Evolutionary conservation across 805 yeast species (phyloP).

Genomic region (Teunomyces pallodes): DNA sequence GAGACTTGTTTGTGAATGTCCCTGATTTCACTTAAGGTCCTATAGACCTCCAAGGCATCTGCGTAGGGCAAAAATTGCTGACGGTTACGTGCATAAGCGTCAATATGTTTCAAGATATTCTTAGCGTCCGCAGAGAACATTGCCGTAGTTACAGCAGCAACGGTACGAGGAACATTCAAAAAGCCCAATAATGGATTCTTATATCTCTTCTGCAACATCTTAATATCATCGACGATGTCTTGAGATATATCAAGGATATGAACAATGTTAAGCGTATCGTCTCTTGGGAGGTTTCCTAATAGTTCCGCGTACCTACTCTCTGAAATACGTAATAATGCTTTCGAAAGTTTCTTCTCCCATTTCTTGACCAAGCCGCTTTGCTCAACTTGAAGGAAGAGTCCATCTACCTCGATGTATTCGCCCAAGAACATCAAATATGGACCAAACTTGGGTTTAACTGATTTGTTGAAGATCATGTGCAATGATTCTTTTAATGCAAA

Average conservation of each 20-base stretch:
- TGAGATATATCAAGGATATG: conserved; percentile 61
- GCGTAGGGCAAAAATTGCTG: conserved; percentile 42
- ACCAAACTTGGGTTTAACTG: conserved; percentile 56
- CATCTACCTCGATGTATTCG: conserved; percentile 48
- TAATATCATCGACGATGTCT: conserved; percentile 47
- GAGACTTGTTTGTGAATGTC: conserved; percentile 49
- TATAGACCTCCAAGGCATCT: conserved; percentile 59
- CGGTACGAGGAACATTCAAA: conserved; percentile 49
- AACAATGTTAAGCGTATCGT: conserved; percentile 47
- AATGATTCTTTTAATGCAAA: conserved; percentile 43
- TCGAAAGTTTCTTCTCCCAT: conserved; percentile 44
- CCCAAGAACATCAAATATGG: conserved; percentile 50
- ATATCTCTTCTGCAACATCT: conserved; percentile 56
- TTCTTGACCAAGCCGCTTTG: conserved; percentile 38
- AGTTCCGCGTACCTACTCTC: conserved; percentile 39
- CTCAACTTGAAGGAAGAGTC: conserved; percentile 35
- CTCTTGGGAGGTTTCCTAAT: conserved; percentile 55
- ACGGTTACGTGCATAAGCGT: conserved; percentile 33
- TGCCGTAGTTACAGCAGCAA: conserved; percentile 47
- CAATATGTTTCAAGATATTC: conserved; percentile 50
- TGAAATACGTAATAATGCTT: conserved; percentile 33
- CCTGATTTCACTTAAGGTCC: conserved; percentile 50
- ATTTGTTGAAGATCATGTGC: conserved; percentile 37
- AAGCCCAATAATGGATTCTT: conserved; percentile 59
- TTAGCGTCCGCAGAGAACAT: conserved; percentile 54